These are phyloP conservation scores for Brassica nigra DNA, from an alignment of 345 rosid species.

Conservation along the genomic window DNA sequence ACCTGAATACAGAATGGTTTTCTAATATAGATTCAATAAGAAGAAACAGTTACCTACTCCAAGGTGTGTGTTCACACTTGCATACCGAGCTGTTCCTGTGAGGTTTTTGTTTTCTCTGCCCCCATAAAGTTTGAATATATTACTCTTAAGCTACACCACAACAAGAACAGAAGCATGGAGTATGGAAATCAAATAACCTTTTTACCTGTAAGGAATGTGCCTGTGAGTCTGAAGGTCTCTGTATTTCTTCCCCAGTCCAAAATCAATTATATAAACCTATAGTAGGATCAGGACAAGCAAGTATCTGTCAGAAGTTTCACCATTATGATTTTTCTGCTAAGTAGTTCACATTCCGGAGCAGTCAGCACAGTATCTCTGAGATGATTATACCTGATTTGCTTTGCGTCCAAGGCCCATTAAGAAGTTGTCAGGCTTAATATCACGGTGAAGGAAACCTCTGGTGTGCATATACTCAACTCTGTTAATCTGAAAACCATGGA, in stretches of 20 bases:
- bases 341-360: neutral
- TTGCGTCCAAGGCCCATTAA: conserved; percentile 87
- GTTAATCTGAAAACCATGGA: conserved; percentile 54
- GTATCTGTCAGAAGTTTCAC: too few species aligned
- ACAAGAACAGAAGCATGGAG: neutral
- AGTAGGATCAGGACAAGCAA: neutral
- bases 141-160: neutral
- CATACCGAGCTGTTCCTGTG: conserved; percentile 91
- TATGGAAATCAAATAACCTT: neutral
- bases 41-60: conserved; percentile 61
- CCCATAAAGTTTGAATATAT: neutral
- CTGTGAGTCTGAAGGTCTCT: conserved; percentile 84
- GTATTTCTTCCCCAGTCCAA: conserved; percentile 81
- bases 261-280: conserved; percentile 79
- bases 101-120: conserved; percentile 81
- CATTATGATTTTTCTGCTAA: neutral
- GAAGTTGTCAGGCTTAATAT: conserved; percentile 88
- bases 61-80: conserved; percentile 85
- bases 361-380: neutral
- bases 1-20: neutral
- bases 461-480: conserved; percentile 83
- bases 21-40: neutral
- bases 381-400: conserved; percentile 63
- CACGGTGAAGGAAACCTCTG: conserved; percentile 84
- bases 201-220: conserved; percentile 82